Conservation (phyloP, 2,329 filamentous ascomycete species). For the Basipetospora chlamydospora region DNA sequence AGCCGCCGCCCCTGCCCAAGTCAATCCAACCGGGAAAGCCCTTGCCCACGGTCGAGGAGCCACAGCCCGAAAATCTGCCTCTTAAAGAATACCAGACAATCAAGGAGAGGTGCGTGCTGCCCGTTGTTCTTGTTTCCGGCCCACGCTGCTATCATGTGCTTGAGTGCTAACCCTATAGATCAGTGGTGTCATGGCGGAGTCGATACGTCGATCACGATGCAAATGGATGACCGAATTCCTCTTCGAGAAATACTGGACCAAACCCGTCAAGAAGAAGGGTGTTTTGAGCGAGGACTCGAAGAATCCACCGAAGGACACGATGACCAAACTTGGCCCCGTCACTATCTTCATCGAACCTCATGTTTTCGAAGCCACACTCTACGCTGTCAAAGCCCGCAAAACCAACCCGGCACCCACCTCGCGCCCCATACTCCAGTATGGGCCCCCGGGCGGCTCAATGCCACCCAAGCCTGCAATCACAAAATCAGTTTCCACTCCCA, state of each 20-base stretch:
- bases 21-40: slow-evolving; percentile 51
- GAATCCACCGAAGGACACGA: slow-evolving; percentile 55
- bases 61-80: slow-evolving; percentile 50
- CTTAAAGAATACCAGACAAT: slow-evolving; percentile 57
- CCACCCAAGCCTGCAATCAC: neutral
- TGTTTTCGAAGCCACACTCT: slow-evolving; percentile 63
- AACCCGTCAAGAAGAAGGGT: slow-evolving; percentile 54
- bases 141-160: neutral
- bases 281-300: slow-evolving; percentile 47
- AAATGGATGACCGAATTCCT: slow-evolving; percentile 60
- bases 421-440: slow-evolving; percentile 50
- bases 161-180: slow-evolving; percentile 12
- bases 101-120: slow-evolving; percentile 45
- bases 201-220: slow-evolving; percentile 56
- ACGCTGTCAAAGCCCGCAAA: slow-evolving; percentile 46
- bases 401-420: slow-evolving; percentile 12
- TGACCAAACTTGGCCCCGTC: slow-evolving; percentile 58
- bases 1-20: slow-evolving; percentile 38
- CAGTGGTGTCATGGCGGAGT: slow-evolving; percentile 65
- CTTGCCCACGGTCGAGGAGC: slow-evolving; percentile 53
- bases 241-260: slow-evolving; percentile 67
- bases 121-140: neutral
- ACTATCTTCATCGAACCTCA: slow-evolving; percentile 69
- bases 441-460: slow-evolving; percentile 39
- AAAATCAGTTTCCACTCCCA: slow-evolving; percentile 5